These are phyloP conservation scores for Pichia heedii DNA, from an alignment of 805 yeast genomes.

Conservation along the genomic window DNA sequence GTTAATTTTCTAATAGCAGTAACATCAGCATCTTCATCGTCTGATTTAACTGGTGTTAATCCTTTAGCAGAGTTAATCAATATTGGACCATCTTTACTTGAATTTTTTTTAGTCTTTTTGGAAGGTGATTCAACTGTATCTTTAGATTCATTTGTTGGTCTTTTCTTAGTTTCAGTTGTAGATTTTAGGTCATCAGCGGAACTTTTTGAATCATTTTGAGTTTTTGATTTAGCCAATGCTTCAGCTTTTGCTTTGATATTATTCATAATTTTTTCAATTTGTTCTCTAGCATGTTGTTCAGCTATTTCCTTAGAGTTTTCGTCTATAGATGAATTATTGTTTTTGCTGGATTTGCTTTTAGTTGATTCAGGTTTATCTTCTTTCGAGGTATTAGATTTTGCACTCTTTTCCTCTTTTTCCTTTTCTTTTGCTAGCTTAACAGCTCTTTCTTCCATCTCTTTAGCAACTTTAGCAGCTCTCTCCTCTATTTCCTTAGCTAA, in stretches of 20 bases:
- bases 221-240: background rate
- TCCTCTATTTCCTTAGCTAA: background rate
- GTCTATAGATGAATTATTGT: background rate
- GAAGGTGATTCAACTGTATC: too few relatives aligned
- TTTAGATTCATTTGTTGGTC: too few relatives aligned
- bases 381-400: background rate
- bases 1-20: constrained; percentile 2
- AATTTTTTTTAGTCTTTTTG: too few relatives aligned
- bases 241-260: background rate
- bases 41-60: background rate
- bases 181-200: too few relatives aligned
- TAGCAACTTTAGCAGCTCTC: constrained; percentile 2
- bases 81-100: too few relatives aligned
- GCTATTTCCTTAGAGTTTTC: background rate
- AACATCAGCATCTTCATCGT: constrained; percentile 2
- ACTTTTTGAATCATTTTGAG: too few relatives aligned
- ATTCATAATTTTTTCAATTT: background rate
- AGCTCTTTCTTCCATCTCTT: constrained; percentile 3
- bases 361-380: constrained; percentile 1
- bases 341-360: background rate
- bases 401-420: background rate
- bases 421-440: constrained; percentile 3
- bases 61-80: background rate
- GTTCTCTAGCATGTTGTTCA: background rate
- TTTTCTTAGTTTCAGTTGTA: too few relatives aligned